These are phyloP conservation scores for Daphne laureola DNA, from an alignment of 441 rosid genomes.

Conservation along the genomic window DNA sequence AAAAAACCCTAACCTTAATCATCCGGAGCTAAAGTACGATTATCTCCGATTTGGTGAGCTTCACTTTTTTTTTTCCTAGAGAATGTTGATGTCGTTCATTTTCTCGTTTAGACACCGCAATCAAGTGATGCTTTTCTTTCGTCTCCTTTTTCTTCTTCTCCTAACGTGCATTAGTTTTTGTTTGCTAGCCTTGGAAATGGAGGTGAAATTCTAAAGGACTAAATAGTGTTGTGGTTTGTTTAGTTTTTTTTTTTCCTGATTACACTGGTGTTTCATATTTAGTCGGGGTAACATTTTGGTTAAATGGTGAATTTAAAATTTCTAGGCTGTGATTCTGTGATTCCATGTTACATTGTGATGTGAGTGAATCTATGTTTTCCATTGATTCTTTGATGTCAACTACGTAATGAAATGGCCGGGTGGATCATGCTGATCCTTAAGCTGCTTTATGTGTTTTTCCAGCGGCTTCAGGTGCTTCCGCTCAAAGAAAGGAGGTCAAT, in stretches of 20 bases:
- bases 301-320: no score
- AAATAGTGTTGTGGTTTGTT: no score
- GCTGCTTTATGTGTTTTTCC: constrained; percentile 15
- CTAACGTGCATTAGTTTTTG: not conserved
- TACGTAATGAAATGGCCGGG: no score
- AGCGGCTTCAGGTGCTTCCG: constrained; percentile 37
- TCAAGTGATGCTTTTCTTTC: not conserved
- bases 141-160: not conserved
- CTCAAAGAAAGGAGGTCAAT: constrained; percentile 22
- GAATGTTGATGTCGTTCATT: not conserved
- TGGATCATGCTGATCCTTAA: no score
- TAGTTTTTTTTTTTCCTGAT: no score
- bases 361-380: no score
- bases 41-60: constrained; percentile 46
- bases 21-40: constrained; percentile 32
- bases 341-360: no score
- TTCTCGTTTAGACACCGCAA: not conserved
- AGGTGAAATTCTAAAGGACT: not conserved
- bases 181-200: not conserved
- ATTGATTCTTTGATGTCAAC: no score
- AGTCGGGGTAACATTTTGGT: no score
- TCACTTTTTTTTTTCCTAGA: not conserved
- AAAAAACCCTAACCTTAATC: constrained; percentile 51
- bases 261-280: no score
- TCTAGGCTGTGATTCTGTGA: no score